Conservation (phyloP, 1,284 basidiomycete species). For the Thecaphora frezii region DNA sequence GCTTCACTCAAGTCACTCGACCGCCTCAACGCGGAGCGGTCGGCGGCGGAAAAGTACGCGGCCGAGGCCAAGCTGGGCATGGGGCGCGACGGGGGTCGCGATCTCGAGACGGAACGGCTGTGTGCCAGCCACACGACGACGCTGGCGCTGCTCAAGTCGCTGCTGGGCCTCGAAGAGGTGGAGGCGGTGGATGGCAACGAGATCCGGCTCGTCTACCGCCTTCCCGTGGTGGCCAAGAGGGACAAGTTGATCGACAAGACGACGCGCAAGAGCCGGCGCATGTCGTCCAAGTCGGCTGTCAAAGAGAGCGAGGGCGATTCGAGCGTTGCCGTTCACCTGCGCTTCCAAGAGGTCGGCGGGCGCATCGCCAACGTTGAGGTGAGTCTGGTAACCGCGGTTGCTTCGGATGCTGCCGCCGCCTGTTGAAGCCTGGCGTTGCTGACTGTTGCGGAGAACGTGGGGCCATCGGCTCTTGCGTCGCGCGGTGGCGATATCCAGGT, state of each 20-base stretch:
- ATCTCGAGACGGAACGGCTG: conserved; percentile 44
- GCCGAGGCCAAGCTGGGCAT: conserved; percentile 48
- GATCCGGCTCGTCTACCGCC: conserved; percentile 33
- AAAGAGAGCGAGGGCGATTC: conserved; percentile 18
- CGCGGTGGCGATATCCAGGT: not conserved
- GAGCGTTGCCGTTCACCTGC: conserved; percentile 23
- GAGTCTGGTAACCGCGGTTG: conserved; percentile 1
- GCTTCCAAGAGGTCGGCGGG: conserved; percentile 36
- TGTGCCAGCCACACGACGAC: conserved; percentile 39
- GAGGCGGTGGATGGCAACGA: conserved; percentile 22
- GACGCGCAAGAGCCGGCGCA: conserved; percentile 11
- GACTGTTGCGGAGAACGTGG: too few relatives aligned
- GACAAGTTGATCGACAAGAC: conserved; percentile 6
- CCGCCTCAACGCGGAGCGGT: conserved; percentile 45
- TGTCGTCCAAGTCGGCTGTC: conserved; percentile 17
- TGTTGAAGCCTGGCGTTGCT: too few relatives aligned
- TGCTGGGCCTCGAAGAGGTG: conserved; percentile 36
- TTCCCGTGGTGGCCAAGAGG: conserved; percentile 16
- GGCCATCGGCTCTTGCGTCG: too few relatives aligned
- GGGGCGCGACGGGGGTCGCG: conserved; percentile 43
- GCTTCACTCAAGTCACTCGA: conserved; percentile 39
- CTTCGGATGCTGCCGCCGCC: not conserved
- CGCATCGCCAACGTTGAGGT: conserved; percentile 30
- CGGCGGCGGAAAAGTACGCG: conserved; percentile 45
- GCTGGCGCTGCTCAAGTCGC: conserved; percentile 23